A percentile compares a stretch with the other conserved stretches of the same genome.
Conservation (phyloP, 331 rosid species). For the Saraca asoca region DNA sequence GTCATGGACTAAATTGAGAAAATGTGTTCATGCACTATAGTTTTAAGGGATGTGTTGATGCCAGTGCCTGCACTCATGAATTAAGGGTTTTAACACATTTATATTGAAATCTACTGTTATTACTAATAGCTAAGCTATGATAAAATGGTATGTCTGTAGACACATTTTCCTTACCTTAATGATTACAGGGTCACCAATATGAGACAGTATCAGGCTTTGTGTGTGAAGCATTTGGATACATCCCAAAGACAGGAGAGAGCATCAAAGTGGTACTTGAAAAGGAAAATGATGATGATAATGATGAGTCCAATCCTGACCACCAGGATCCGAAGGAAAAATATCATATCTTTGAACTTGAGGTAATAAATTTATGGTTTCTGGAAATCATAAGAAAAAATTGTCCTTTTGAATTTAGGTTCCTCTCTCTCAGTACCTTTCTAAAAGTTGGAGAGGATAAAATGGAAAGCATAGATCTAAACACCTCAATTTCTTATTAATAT, state of each 20-base stretch:
- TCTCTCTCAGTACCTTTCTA: neutral
- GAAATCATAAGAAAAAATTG: neutral
- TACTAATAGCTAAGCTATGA: neutral
- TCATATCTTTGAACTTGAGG: conserved; percentile 85
- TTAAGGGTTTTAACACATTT: neutral
- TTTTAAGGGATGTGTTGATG: neutral
- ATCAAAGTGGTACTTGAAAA: conserved; percentile 86
- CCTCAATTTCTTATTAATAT: neutral
- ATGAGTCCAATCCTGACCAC: conserved; percentile 63
- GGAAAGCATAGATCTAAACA: neutral
- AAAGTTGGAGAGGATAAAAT: neutral
- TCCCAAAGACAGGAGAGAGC: conserved; percentile 93
- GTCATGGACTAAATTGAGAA: neutral
- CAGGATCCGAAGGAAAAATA: conserved; percentile 71
- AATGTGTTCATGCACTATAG: neutral
- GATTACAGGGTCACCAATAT: conserved; percentile 86
- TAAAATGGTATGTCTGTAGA: neutral
- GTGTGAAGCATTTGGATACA: conserved; percentile 95
- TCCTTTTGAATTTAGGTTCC: neutral
- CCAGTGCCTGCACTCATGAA: neutral
- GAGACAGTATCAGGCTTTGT: conserved; percentile 98
- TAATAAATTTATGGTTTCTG: conserved; percentile 36
- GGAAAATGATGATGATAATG: conserved; percentile 70
- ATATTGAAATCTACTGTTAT: neutral
- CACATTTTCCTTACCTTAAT: conserved; percentile 19